Evolutionary conservation across 495 filamentous ascomycete genomes (phyloP), one percentile per base, ranked within the genome.

Genomic region (Podospora pseudopauciseta): DNA sequence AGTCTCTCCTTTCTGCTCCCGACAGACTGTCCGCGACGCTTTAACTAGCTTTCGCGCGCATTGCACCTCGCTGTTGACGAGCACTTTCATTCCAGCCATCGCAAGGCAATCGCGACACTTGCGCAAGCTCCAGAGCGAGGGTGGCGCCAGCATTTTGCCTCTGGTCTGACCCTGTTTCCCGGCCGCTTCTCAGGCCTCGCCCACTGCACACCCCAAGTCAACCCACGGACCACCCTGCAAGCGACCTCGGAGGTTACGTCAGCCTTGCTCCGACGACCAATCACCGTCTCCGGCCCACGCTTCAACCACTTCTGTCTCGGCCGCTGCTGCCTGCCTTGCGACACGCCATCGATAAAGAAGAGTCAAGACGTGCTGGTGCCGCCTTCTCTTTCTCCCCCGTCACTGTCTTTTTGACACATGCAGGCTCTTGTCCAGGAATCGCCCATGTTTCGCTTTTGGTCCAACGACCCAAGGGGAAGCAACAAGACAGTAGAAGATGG

Each of bases 371-470:
- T 68, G 39, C 65, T 34, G 55, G 53, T 70, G 58, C 74, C 72
- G 72, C 68, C 67, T 66, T 68, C 69, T 65, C 65, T 63, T 65
- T 59, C 72, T 70, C 68, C 58, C 62, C 60, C 66, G 64, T 53
- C 61, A 71, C 68, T 67, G 57, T 56, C 55, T 59, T 39, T 56
- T 56, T 63, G 61, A 63, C 39, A 32, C 54, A 49, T 19, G 27
- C 19, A 30, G 53, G n/a, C 32, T 49, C 18, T 39, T 19, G 27
- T 19, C 44, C 27, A 49, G 62, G 67, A 19, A 55, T 67, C 72
- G 72, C 73, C 28, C 62, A 68, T 83, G 81, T 83, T 82, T 76
- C 79, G 78, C 70, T 84, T 84, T 72, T 84, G 82, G 82, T 74
- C 74, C 70, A 79, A 80, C 70, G 80, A 83, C 65, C 73, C 80